Percentiles rank a stretch among this genome's conserved stretches.
These are phyloP conservation scores for Talaromyces sp. DNA, from an alignment of 2,329 filamentous ascomycete species.

Conservation along the genomic window DNA sequence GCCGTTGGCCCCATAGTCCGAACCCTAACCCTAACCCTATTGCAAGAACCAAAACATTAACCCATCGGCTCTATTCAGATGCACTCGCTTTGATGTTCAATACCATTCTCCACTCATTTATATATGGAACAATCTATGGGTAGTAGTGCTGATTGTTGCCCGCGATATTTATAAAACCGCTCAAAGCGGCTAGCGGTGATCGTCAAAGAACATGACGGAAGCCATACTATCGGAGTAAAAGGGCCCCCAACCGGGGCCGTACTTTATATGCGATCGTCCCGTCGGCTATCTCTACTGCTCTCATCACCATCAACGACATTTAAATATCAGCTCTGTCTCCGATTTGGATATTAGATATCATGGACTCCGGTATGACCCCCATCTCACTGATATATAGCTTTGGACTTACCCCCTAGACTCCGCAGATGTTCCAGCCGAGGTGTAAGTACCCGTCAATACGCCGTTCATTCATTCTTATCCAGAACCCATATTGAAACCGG, in stretches of 20 bases:
- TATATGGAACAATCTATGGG: not conserved
- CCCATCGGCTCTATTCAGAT: not conserved
- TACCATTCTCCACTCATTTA: not conserved
- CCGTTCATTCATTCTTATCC: not conserved
- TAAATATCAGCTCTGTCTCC: not conserved
- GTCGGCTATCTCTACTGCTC: not conserved
- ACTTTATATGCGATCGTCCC: not conserved
- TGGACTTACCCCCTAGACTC: conserved; percentile 21
- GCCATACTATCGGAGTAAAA: not conserved
- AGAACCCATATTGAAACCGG: conserved; percentile 6
- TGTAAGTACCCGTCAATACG: conserved; percentile 28
- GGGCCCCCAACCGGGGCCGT: not conserved
- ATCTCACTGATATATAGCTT: not conserved
- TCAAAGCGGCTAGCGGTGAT: not conserved
- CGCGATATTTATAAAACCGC: not conserved
- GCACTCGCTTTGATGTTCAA: not conserved
- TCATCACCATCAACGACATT: not conserved
- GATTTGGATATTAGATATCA: not conserved
- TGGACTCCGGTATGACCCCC: conserved; percentile 14
- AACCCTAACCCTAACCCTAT: not conserved
- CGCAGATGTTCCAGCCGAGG: conserved; percentile 31
- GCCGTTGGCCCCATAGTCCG: not conserved
- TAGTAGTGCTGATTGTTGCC: not conserved
- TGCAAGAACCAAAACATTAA: too few relatives aligned
- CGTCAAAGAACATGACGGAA: not conserved